Evolutionary conservation across 2,329 filamentous ascomycete species (phyloP).

Genomic region (Penicillium sp.): DNA sequence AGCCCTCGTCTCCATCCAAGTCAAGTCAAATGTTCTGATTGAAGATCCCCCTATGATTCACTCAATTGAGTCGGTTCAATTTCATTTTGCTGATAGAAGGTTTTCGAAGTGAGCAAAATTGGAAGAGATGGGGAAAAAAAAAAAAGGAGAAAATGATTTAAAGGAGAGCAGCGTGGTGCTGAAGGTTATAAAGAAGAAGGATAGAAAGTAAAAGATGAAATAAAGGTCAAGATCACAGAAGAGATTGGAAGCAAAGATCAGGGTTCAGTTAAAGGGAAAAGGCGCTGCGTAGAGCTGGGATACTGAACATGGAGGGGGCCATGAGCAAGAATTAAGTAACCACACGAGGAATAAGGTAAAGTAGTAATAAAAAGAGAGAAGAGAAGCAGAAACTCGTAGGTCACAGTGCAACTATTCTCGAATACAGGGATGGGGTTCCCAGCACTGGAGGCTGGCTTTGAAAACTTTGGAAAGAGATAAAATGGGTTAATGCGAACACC

Average conservation of each 20-base stretch:
- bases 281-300: slow-evolving; percentile 1
- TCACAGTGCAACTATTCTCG: slow-evolving; percentile 30
- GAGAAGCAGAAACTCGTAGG: slow-evolving; percentile 28
- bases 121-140: neutral
- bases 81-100: neutral
- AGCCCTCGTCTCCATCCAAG: neutral
- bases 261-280: slow-evolving; percentile 2
- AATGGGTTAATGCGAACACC: slow-evolving; percentile 24
- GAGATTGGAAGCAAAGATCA: slow-evolving; percentile 3
- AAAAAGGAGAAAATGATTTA: slow-evolving; percentile 2
- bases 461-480: neutral
- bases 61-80: neutral
- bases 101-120: neutral
- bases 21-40: neutral
- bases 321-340: slow-evolving; percentile 23
- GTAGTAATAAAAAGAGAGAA: slow-evolving; percentile 30
- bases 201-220: neutral
- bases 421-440: slow-evolving; percentile 19
- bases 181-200: neutral
- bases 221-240: slow-evolving; percentile 1
- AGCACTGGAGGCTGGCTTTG: slow-evolving; percentile 15
- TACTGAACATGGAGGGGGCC: slow-evolving; percentile 8
- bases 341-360: slow-evolving; percentile 29
- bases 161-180: slow-evolving; percentile 1
- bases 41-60: neutral